Evolutionary conservation across 2,329 filamentous ascomycete genomes (phyloP).

Genomic region (Sarocladiaceae sp.): DNA sequence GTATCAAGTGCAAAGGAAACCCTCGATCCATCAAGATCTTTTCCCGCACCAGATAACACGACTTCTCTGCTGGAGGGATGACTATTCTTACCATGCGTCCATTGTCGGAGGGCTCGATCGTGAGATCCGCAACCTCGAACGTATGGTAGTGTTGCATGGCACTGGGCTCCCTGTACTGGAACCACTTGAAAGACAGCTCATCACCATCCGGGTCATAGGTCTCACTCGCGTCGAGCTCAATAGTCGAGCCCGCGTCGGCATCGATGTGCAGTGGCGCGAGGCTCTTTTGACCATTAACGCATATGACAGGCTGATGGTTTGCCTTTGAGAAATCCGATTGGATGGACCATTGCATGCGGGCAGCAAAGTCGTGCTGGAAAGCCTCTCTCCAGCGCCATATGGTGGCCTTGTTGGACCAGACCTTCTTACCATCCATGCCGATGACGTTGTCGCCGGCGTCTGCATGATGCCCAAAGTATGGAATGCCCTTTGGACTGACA

Average conservation of each 20-base stretch:
- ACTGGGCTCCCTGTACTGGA: slow-evolving; percentile 32
- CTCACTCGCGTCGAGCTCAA: slow-evolving; percentile 35
- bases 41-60: background rate
- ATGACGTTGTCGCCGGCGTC: slow-evolving; percentile 19
- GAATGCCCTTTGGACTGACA: slow-evolving; percentile 17
- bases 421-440: slow-evolving; percentile 9
- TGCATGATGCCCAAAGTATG: slow-evolving; percentile 17
- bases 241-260: slow-evolving; percentile 27
- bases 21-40: background rate
- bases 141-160: background rate
- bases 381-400: slow-evolving; percentile 34
- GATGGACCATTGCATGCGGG: slow-evolving; percentile 32
- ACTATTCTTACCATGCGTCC: background rate
- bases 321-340: slow-evolving; percentile 21
- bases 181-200: slow-evolving; percentile 38
- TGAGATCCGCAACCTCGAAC: background rate
- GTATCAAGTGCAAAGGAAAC: background rate
- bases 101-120: background rate
- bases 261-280: slow-evolving; percentile 28
- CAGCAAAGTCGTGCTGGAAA: slow-evolving; percentile 34
- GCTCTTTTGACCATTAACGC: slow-evolving; percentile 33
- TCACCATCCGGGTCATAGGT: slow-evolving; percentile 38
- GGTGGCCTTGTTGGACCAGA: slow-evolving; percentile 20
- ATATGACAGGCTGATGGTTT: slow-evolving; percentile 38
- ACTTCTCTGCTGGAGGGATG: background rate